Evolutionary conservation across 2,329 filamentous ascomycete species (phyloP), one percentile per base, ranked within the genome.

Genomic region (Fusarium denticulatum): DNA sequence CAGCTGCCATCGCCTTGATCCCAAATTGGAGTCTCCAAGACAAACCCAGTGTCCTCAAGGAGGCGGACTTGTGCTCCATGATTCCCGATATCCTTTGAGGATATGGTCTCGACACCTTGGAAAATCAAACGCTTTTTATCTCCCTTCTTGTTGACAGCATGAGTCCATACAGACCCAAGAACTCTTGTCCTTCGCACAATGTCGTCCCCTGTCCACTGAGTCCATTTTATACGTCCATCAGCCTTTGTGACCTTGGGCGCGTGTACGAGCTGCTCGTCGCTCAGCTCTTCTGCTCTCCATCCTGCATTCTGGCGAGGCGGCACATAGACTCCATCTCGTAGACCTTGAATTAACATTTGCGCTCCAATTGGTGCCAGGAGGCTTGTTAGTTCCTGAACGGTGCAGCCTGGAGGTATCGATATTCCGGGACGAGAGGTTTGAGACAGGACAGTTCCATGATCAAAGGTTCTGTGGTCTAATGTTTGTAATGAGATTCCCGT

Each of bases 401-500:
- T 89, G 66, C 84, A 86, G 28, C 78, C 77, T 0, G 81, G 75
- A 0, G 85, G 83, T 34, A 89, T 83, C 28, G 83, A 83, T 37
- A 94, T 85, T 4, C 89, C 90, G 0, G 90, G 90, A 0, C 79
- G 64, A 0, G 88, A 86, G 0, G 90, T 92, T 82, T 97, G 95
- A 22, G 89, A 87, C 32, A 99, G 86, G 15, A 98, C 88, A 6
- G 85, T 81, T 34, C 96, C 96, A 67, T 91, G 89, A 81, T 99
- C 96, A 80, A 98, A 98, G 52, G 87, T 83, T 22, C 85, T 83
- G 5, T 90, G 87, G 80, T 98, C 90, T 42, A 99, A 88, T 1
- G 96, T 98, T 81, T 99, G 96, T 32, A 99, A 85, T 0, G 93
- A 93, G 28, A 98, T 88, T 30, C 96, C 96, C 0, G 93, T 94